Evolutionary conservation across 257 asterid species (phyloP).

Genomic region (Fraxinus pennsylvanica): DNA sequence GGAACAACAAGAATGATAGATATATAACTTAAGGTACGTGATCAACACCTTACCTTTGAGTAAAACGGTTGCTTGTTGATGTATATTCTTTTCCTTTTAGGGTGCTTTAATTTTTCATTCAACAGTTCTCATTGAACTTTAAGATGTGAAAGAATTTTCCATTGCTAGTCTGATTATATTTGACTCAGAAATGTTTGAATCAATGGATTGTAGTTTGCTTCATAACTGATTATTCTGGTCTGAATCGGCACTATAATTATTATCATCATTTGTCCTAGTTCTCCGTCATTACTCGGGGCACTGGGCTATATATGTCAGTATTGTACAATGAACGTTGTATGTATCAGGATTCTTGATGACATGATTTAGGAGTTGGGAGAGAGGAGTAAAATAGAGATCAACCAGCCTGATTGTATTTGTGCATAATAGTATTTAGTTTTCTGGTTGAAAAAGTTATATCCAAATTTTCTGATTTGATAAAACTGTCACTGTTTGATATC

Average conservation of each 20-base stretch:
- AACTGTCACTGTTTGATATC: not conserved
- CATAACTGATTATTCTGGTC: too few species aligned
- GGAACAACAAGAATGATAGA: conserved; percentile 31
- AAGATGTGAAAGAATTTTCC: not conserved
- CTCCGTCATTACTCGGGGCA: not conserved
- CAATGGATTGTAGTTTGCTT: too few species aligned
- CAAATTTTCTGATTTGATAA: not conserved
- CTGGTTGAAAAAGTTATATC: not conserved
- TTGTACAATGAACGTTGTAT: not conserved
- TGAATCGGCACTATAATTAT: not conserved
- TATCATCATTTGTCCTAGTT: not conserved
- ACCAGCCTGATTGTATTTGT: not conserved
- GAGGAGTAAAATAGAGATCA: not conserved
- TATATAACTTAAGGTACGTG: conserved; percentile 21
- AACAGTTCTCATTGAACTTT: not conserved
- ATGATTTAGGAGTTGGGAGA: not conserved
- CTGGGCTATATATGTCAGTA: too few species aligned
- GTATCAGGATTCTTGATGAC: not conserved
- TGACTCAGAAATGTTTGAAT: not conserved
- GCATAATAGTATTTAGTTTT: not conserved
- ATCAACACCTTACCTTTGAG: conserved; percentile 9
- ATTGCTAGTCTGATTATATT: not conserved
- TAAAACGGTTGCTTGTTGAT: not conserved
- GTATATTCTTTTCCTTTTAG: not conserved
- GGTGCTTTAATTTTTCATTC: not conserved